These are phyloP conservation scores for Anacardium occidentale DNA, from an alignment of 345 rosid species.

Conservation along the genomic window DNA sequence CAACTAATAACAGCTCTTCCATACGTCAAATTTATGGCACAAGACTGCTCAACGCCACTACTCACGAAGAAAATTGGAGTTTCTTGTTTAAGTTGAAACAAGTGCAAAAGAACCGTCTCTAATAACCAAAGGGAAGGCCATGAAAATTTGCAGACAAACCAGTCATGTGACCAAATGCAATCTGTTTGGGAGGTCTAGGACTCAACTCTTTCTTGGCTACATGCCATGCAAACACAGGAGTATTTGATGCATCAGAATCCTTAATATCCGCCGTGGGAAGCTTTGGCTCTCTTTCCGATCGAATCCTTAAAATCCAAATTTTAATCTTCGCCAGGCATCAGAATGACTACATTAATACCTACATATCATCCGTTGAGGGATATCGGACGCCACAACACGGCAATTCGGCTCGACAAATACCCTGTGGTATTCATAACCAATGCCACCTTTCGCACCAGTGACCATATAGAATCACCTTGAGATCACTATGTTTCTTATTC, in stretches of 20 bases:
- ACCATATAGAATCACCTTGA: slow-evolving; percentile 52
- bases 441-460: slow-evolving; percentile 70
- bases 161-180: slow-evolving; percentile 57
- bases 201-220: slow-evolving; percentile 53
- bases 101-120: slow-evolving; percentile 52
- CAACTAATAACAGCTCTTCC: too few relatives aligned
- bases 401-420: slow-evolving; percentile 56
- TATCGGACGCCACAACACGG: slow-evolving; percentile 50
- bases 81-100: slow-evolving; percentile 38
- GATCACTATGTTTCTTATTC: slow-evolving; percentile 26
- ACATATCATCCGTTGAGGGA: slow-evolving; percentile 49
- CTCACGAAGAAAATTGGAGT: slow-evolving; percentile 6
- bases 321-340: slow-evolving; percentile 55
- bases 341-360: slow-evolving; percentile 50
- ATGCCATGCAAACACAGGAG: slow-evolving; percentile 45
- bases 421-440: slow-evolving; percentile 64
- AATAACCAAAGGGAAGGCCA: slow-evolving; percentile 62
- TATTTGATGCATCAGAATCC: slow-evolving; percentile 45
- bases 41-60: neutral
- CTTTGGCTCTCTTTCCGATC: slow-evolving; percentile 48
- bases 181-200: slow-evolving; percentile 49
- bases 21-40: neutral
- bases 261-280: slow-evolving; percentile 53
- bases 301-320: slow-evolving; percentile 52
- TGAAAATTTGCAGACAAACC: slow-evolving; percentile 48